Base-by-base conservation (phyloP, 805 yeast species). In the Candida ipomoeae region DNA sequence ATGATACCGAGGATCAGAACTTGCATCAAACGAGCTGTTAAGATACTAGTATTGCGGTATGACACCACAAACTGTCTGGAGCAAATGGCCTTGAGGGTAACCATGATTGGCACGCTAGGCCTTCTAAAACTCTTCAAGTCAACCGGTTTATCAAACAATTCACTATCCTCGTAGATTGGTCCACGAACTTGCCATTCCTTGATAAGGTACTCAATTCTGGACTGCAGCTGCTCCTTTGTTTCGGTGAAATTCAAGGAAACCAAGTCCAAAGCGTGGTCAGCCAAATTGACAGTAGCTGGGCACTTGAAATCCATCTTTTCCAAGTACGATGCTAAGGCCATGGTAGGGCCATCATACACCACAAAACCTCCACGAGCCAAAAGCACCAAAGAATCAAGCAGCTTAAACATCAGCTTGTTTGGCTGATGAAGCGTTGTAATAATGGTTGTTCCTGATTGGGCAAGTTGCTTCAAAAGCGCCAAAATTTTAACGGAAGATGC, bases 401-500 rank as follows among this genome's bases (percentile, higher is more conserved):
- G 69, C 15, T 73, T 64, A 60, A 86, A 83, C 56, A 87, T 68
- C 51, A 81, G 86, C 31, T 80, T 78, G 55, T 88, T 79, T 1
- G 96, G 96, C 60, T 89, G 96, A 65, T 89, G 96, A 46, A 89
- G 87, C 0, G 96, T 88, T 48, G 84, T 64, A 55, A 80, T 69
- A 21, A 89, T 78, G 7, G 89, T 76, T 0, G 96, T 87, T 11
- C 83, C 81, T 6, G 84, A 81, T 31, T 75, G 78, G 2, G 89
- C 80, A 35, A 89, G 65, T 2, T 73, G 71, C 46, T 80, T 72
- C 50, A 89, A 70, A 37, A 89, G 79, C 31, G 75, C 70, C 38
- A 89, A 63, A 34, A 89, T 85, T 2, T 87, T 78, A 1, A 80
- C 75, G 0, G 96, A 86, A 0, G 94, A 87, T 50, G 87, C 81